Percentiles rank a stretch among this genome's conserved stretches.
phyloP scores from a whole-genome alignment of 2,329 filamentous ascomycete species.

The Cladobotryum mycophilum region DNA sequence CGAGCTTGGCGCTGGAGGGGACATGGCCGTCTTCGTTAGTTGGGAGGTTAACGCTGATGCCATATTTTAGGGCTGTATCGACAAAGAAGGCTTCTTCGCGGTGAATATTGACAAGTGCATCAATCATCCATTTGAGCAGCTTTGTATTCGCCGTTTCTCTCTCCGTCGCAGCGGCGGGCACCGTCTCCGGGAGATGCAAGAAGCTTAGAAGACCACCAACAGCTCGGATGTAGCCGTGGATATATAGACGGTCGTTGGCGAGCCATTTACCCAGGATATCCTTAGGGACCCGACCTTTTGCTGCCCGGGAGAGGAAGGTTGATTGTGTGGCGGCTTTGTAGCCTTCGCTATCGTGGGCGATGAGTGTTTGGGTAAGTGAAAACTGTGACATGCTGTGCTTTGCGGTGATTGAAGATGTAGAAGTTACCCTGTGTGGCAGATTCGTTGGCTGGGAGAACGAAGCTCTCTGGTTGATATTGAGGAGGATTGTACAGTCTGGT shows the following conservation, averaged over 20 bases:
- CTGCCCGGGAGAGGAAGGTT: conserved; percentile 59
- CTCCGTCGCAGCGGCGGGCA: conserved; percentile 11
- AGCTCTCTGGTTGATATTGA: too few relatives aligned
- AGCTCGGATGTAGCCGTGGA: conserved; percentile 63
- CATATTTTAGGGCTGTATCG: conserved; percentile 54
- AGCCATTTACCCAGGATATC: conserved; percentile 58
- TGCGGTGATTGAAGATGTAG: not conserved
- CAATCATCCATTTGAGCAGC: conserved; percentile 56
- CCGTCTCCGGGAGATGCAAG: conserved; percentile 45
- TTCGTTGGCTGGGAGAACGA: too few relatives aligned
- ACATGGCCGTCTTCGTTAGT: conserved; percentile 18
- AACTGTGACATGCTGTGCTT: conserved; percentile 13
- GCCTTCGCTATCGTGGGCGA: conserved; percentile 38
- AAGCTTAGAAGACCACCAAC: conserved; percentile 58
- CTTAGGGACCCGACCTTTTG: conserved; percentile 53
- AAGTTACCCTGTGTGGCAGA: not conserved
- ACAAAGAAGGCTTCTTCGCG: conserved; percentile 64
- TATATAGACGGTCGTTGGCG: conserved; percentile 64
- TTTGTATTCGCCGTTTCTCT: conserved; percentile 39
- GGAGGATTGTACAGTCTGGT: too few relatives aligned
- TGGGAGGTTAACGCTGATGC: conserved; percentile 41
- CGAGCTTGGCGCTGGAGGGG: conserved; percentile 27
- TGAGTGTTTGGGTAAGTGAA: conserved; percentile 52
- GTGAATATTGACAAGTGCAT: conserved; percentile 59
- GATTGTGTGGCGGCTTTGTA: conserved; percentile 56